phyloP scores from a whole-genome alignment of 352 stramenopile species.

The Pythium apleroticum region DNA sequence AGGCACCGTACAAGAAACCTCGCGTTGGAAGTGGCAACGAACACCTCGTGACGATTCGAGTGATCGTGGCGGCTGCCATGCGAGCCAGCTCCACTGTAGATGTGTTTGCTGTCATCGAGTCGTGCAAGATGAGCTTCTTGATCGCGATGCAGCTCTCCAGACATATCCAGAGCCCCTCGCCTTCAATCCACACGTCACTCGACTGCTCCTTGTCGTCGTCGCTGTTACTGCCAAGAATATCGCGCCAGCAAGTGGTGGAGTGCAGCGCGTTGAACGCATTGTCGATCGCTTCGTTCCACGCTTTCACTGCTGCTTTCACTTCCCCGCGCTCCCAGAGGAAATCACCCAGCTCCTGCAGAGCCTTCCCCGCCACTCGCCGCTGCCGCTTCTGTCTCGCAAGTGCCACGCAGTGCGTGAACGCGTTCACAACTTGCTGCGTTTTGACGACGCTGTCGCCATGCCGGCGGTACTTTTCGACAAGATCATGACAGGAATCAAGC shows the following conservation, averaged over 20 bases:
- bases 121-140: slow-evolving; percentile 55
- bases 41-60: slow-evolving; percentile 48
- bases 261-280: slow-evolving; percentile 67
- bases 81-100: slow-evolving; percentile 61
- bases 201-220: slow-evolving; percentile 16
- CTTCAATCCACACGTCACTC: slow-evolving; percentile 34
- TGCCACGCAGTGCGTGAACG: slow-evolving; percentile 52
- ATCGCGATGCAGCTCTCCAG: slow-evolving; percentile 56
- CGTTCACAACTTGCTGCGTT: slow-evolving; percentile 35
- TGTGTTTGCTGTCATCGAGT: slow-evolving; percentile 29
- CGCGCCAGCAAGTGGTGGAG: slow-evolving; percentile 46
- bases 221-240: slow-evolving; percentile 36
- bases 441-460: slow-evolving; percentile 13
- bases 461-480: slow-evolving; percentile 47
- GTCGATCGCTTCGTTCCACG: slow-evolving; percentile 73
- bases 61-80: slow-evolving; percentile 61
- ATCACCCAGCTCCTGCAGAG: slow-evolving; percentile 68
- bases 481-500: slow-evolving; percentile 46
- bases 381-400: slow-evolving; percentile 69
- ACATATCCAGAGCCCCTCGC: slow-evolving; percentile 55
- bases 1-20: slow-evolving; percentile 60
- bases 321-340: slow-evolving; percentile 61
- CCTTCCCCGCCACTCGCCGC: slow-evolving; percentile 53
- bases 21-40: slow-evolving; percentile 61
- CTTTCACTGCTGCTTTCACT: slow-evolving; percentile 43